Evolutionary conservation across 208 protist genomes (phyloP).

Genomic region (Leishmania turanica): DNA sequence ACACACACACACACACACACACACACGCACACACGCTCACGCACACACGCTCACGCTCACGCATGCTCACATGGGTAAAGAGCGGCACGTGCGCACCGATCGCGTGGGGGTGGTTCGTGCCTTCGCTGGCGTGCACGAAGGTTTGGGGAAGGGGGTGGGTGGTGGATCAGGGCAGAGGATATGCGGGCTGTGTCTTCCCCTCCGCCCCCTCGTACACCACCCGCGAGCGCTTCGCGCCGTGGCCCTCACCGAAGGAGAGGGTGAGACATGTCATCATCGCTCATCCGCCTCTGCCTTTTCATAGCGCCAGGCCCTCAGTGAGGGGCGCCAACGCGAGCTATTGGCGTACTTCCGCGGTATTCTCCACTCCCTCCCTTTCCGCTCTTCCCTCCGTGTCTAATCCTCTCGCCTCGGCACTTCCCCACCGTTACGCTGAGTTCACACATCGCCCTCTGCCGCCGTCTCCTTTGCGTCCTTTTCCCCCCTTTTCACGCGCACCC

Average conservation of each 20-base stretch:
- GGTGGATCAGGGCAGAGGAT: neutral
- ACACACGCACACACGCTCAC: neutral
- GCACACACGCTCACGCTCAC: neutral
- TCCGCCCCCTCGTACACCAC: neutral
- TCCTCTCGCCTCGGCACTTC: neutral
- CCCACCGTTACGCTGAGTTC: neutral
- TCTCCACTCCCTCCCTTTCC: neutral
- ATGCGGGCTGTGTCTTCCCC: neutral
- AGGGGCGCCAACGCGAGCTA: neutral
- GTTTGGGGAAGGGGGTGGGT: neutral
- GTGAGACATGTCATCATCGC: neutral
- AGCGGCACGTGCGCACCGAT: neutral
- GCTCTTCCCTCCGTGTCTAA: neutral
- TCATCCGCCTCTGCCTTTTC: neutral
- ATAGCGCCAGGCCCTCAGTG: neutral
- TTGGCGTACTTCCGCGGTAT: neutral
- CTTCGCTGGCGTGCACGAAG: neutral
- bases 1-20: neutral
- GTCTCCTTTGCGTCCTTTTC: neutral
- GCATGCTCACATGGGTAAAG: neutral
- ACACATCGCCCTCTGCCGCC: neutral
- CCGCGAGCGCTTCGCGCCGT: neutral
- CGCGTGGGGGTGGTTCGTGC: too few relatives aligned
- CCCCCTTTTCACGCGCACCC: neutral
- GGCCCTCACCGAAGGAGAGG: neutral